Evolutionary conservation across 352 stramenopile genomes (phyloP), one percentile per base, ranked within the genome.

Genomic region (Phytopythium helicoides): DNA sequence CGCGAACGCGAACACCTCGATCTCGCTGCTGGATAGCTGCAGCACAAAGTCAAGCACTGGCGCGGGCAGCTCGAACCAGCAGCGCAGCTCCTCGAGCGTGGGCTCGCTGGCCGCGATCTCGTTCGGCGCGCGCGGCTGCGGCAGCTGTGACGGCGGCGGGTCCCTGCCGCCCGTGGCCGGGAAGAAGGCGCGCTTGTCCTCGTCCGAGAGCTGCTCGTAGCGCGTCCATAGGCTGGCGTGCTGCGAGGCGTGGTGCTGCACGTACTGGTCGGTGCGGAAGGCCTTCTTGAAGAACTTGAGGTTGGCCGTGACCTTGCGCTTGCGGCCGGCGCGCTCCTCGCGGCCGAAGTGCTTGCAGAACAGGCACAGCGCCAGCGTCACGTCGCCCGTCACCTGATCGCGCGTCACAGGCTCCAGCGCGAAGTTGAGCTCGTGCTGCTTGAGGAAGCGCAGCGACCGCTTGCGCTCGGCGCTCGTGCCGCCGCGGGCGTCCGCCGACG

Each of bases 241-340:
- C 40, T 78, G 76, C 40, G 81, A 59, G n/a, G 68, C 47, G 47
- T 85, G 62, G 73, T 89, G 78, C 58, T 89, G 78, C 56, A 81
- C 36, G 63, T 87, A 89, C 65, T 87, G 78, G 58, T 89, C 75
- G 33, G 78, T 87, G 46, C 78, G 71, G 54, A 87, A 89, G 7
- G 66, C 67, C 37, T 67, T 64, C 23, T 77, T 77, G 48, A 87
- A 89, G 56, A 82, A 87, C 52, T 87, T 86, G 60, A 84, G 52
- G 47, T 86, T 89, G 51, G 68, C 73, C 16, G 71, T 87, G 22
- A 64, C 73, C 25, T 69, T 67, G 10, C 76, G 75, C 60, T 86
- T 76, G n/a, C 67, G 67, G 23, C 77, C 69, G 5, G 62, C 53
- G n/a, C 64, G 65, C 57, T 80, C 62, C 38, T 89, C 76, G 34